Evolutionary conservation across 768 basidiomycete genomes (phyloP), one percentile per base, ranked within the genome.

Genomic region (Auriscalpium orientale): DNA sequence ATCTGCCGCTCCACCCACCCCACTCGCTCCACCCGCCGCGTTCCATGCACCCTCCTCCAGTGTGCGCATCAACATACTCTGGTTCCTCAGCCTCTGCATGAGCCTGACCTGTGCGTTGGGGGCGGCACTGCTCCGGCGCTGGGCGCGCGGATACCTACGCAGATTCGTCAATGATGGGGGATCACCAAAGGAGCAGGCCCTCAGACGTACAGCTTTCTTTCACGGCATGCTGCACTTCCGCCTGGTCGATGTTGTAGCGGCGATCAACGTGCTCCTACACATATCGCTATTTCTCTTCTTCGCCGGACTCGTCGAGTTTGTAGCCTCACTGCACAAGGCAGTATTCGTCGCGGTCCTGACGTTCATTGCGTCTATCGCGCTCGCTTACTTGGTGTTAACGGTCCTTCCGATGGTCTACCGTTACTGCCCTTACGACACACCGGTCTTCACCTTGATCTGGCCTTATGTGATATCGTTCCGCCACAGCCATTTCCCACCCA

Each of bases 361-460:
- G 1, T 47, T 53, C 20, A 34, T 54, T 8, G 8, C 45, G 2
- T 2, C 46, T 12, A 46, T 13, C 16, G 36, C 43, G 20, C 8
- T 53, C 8, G 37, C 50, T 13, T 61, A 61, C 49, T 16, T 48
- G 10, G 1, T 59, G n/a, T 37, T 56, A 12, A 49, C 50, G 51
- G 51, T 61, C 33, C 46, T 60, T 46, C 58, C 60, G 3, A 37
- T 61, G 15, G 52, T 33, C 37, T 48, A 16, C 13, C 53, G 40
- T 35, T 43, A 49, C 51, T 56, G 54, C 16, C 60, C 60, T 1
- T 61, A 59, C 37, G 51, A 53, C 45, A 61, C 60, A 13, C 60
- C 60, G 8, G 22, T 61, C 6, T 56, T 58, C 9, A 34, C 8
- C 38, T 16, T 16, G 16, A 9, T 40, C 16, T 40, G 38, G 38